These are phyloP conservation scores for Ceratocystiopsis sp. DNA, from an alignment of 2,329 filamentous ascomycete genomes.

Conservation along the genomic window DNA sequence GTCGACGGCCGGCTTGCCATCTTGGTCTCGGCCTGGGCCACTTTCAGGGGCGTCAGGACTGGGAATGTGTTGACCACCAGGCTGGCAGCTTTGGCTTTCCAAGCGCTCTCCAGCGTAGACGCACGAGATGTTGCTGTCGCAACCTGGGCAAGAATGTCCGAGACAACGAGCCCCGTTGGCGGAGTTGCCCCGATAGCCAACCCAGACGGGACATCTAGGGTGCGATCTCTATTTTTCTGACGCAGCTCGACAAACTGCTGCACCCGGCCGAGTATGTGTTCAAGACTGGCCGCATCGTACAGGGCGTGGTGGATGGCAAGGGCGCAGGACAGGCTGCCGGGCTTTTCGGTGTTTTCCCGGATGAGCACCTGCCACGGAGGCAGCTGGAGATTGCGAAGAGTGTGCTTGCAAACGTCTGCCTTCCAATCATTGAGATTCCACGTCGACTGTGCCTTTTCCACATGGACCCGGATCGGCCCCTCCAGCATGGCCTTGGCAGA, in stretches of 20 bases:
- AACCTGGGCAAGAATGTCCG: constrained; percentile 23
- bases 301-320: constrained; percentile 58
- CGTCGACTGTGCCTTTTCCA: not conserved
- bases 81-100: constrained; percentile 37
- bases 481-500: not conserved
- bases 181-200: not conserved
- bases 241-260: no score
- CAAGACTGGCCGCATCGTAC: constrained; percentile 66
- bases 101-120: constrained; percentile 34
- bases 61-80: constrained; percentile 57
- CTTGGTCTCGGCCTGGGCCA: constrained; percentile 17
- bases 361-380: constrained; percentile 49
- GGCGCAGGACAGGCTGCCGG: constrained; percentile 11
- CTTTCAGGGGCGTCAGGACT: constrained; percentile 47
- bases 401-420: constrained; percentile 12
- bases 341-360: constrained; percentile 19
- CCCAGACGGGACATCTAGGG: no score
- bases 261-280: no score
- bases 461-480: no score
- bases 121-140: constrained; percentile 8
- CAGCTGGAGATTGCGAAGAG: constrained; percentile 27
- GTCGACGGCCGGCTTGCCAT: constrained; percentile 17
- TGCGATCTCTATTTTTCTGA: no score
- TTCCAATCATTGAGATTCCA: constrained; percentile 24
- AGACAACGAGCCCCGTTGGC: constrained; percentile 18